Base-by-base conservation (phyloP, 306 rosid species). In the Albizia julibrissin region DNA sequence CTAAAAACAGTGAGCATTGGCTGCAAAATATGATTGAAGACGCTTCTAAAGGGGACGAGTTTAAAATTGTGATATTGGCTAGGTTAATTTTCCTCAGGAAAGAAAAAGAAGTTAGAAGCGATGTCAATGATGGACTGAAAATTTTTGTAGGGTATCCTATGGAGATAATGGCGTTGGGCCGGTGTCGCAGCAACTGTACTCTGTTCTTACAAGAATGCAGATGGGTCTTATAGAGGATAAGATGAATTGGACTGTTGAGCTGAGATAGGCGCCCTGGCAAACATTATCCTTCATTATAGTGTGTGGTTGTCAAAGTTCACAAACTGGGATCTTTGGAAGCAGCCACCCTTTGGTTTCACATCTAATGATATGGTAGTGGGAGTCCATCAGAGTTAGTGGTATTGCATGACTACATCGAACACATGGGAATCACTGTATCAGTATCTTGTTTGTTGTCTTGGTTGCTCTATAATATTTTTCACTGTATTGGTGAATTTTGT, bases 161-260 rank as follows among this genome's bases (percentile, higher is more conserved):
- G 89, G 89, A 54, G 74, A 88, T 14, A 89, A 88, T 65, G 92
- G 90, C 49, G 75, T 93, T 69, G 99, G 99, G 59, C 89, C 16
- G 16, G 99, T 95, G 83, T 86, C 97, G 2, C 90, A 86, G 86
- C 89, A 91, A 89, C 94, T 96, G 67, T 96, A 96, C 79, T 83
- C 89, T 44, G 88, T 81, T 78, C 97, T 96, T 75, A 96, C 97
- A 73, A 89, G 91, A 87, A 67, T 96, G 68, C 99, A 96, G 86
- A 96, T 93, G 99, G 99, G 99, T 73, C 94, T 93, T 22, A 70
- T 83, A 3, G 88, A 90, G 85, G 99, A 96, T 90, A 80, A 81
- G 83, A 88, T 90, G 99, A 81, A 90, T 74, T 96, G 98, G 99
- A 96, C 97, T 76, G 94, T 96, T 31, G 92, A 91, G 81, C 84